These are phyloP conservation scores for Bipolaris zeicola DNA, from an alignment of 2,329 filamentous ascomycete species.

Conservation along the genomic window DNA sequence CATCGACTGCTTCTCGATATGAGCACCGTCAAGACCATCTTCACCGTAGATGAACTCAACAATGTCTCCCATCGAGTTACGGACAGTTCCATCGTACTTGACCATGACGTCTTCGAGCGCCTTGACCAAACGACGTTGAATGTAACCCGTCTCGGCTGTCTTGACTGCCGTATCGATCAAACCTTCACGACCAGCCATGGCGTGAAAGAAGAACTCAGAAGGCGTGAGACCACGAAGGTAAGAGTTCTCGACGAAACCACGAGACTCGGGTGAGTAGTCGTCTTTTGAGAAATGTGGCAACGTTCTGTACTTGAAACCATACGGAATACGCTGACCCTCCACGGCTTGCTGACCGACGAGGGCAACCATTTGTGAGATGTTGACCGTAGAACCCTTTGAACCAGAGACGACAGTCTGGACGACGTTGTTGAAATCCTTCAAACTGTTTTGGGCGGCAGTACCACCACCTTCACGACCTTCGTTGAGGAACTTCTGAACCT, in stretches of 20 bases:
- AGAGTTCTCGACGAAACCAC: slow-evolving; percentile 98
- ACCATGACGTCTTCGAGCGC: slow-evolving; percentile 97
- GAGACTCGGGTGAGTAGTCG: slow-evolving; percentile 95
- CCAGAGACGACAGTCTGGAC: slow-evolving; percentile 95
- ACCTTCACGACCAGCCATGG: slow-evolving; percentile 99
- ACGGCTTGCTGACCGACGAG: slow-evolving; percentile 98
- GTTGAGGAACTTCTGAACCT: slow-evolving; percentile 92
- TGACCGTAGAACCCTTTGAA: slow-evolving; percentile 98
- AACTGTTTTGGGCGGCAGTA: slow-evolving; percentile 85
- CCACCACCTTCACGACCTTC: slow-evolving; percentile 95
- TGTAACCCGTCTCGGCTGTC: slow-evolving; percentile 98
- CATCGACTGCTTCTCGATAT: slow-evolving; percentile 91
- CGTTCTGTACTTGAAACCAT: slow-evolving; percentile 97
- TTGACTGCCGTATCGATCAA: slow-evolving; percentile 99
- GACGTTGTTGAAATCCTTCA: slow-evolving; percentile 96
- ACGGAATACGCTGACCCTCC: slow-evolving; percentile 97
- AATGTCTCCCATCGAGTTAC: slow-evolving; percentile 94
- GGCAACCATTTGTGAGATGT: slow-evolving; percentile 99
- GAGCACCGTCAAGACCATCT: slow-evolving; percentile 90
- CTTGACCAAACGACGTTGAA: slow-evolving; percentile 97
- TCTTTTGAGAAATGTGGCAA: slow-evolving; percentile 99
- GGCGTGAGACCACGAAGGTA: slow-evolving; percentile 95
- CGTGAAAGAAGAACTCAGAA: slow-evolving; percentile 98
- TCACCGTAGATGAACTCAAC: slow-evolving; percentile 98
- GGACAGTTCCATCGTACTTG: slow-evolving; percentile 95